Evolutionary conservation across 345 rosid species (phyloP), one percentile per base, ranked within the genome.

Genomic region (Aurinia saxatilis): DNA sequence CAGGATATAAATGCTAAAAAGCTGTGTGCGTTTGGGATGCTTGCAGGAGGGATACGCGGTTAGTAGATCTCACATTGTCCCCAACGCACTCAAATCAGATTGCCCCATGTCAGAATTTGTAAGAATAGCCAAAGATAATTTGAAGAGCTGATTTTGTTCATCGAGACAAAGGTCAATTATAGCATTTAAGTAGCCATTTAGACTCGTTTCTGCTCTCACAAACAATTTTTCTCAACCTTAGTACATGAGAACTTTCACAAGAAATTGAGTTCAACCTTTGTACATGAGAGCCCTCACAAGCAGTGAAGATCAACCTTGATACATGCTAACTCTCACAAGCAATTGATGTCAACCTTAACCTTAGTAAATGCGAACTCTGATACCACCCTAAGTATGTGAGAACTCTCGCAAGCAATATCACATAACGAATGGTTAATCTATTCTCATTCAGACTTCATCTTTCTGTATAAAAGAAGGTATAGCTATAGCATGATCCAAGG

Each of bases 21-120:
- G 25, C 12, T 47, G 16, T 11, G 12, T 23, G 9, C 10, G 49
- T 52, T 29, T 63, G 23, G 30, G 9, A 15, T 6, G 29, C 17
- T 75, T 63, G 70, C 77, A 89, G 98, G 91, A 81, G 64, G 98
- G 98, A 46, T 87, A 78, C 68, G 88, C 78, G 14, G 89, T 60
- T 35, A 80, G 85, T 65, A 81, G 91, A 73, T 87, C 95, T 15
- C 98, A 92, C 77, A 84, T 89, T 39, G 77, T 73, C 8, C 37
- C 83, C 25, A 89, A 78, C 63, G 96, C 83, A 14, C 77, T 87
- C 61, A 90, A 83, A 76, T 83, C 97, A 7, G 63, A 90, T 60
- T 85, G 89, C 62, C 78, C 89, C 15, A 83, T 87, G 89, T 53
- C 83, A 37, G 57, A 17, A 0, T 84, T 83, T 79, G 68, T 84